Evolutionary conservation across 768 basidiomycete species (phyloP), one percentile per base, ranked within the genome.

Genomic region (Boletus tomentosulus): DNA sequence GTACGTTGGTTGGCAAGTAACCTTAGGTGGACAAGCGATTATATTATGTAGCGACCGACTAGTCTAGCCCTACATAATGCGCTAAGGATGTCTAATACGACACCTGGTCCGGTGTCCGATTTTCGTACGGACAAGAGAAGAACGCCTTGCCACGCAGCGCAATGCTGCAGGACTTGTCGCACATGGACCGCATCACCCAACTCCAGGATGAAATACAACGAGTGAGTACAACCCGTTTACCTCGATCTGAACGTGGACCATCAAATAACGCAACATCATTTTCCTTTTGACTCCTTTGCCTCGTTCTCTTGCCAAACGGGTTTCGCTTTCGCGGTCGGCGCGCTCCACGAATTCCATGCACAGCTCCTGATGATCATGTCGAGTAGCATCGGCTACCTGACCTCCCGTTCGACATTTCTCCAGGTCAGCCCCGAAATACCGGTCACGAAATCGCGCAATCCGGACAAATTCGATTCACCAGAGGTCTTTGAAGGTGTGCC

Each of bases 151-250:
- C 30, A 34, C 11, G 67, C 83, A 82, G 83, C 81, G 88, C 75
- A 76, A 92, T 92, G 89, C 89, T 92, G 80, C 85, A 89, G 79
- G 89, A 91, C 83, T 74, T 92, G 70, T 83, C 89, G 71, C 85
- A 90, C 77, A 94, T 94, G 93, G 92, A 95, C 79, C 86, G 92
- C 73, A 89, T 95, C 70, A 94, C 93, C 10, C 93, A 95, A 70
- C 84, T 95, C 51, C 92, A 94, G 77, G 88, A 96, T 82, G 89
- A 89, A 72, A 92, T 93, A 55, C 92, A 96, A 72, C 84, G 89
- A 75, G 90, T 87, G 50, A 50, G 65, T 49, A 28, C 46, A 28
- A 12, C 46, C 10, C 19, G 16, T 28, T n/a, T 24, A 44, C 43
- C 27, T 11, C 44, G 16, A 31, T 19, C 16, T 11, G n/a, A n/a